Base-by-base conservation (phyloP, 73 alveolate genomes). In the Tetrahymena malaccensis region DNA sequence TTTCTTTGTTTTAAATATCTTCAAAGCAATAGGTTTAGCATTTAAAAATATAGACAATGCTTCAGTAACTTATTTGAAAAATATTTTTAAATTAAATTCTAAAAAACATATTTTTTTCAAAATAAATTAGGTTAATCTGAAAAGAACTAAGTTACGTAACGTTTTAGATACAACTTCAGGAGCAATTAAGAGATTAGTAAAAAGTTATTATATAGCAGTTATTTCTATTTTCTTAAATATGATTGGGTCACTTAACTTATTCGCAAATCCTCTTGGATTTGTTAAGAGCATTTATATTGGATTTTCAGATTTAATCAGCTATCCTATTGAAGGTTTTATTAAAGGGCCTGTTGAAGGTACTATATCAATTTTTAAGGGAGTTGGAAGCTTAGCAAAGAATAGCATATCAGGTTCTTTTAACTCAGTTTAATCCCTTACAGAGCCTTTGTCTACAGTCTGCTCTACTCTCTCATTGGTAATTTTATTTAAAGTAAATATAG, bases 191-290 rank as follows among this genome's bases (percentile, higher is more conserved):
- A 85, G 96, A 31, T 94, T 98, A n/a, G 94, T 94, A 40, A 96
- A 95, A 85, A 98, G 97, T 84, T 98, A 98, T 93, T 94, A 96
- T 70, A 96, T 95, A 55, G 94, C 96, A 94, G 89, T 98, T 33
- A 94, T 94, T 70, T 70, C 96, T 94, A 93, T 98, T 35, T 57
- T 98, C 35, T 31, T 98, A 12, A 96, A 95, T 43, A 43, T 98
- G 55, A n/a, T 98, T 15, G 99, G 99, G 0, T 97, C 99, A 1
- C 95, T 97, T 43, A 99, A 98, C 58, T 85, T 99, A 19, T 94
- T 99, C 34, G 99, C 99, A 37, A 98, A 98, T 93, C 99, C 99
- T 13, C 97, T 98, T 83, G 98, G 98, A 57, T 97, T 99, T 37
- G 98, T 97, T 21, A 98, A 98, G 85, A 96, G 98, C 1, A 43